Evolutionary conservation across 352 stramenopile genomes (phyloP).

Genomic region (Phytopythium delawarense): DNA sequence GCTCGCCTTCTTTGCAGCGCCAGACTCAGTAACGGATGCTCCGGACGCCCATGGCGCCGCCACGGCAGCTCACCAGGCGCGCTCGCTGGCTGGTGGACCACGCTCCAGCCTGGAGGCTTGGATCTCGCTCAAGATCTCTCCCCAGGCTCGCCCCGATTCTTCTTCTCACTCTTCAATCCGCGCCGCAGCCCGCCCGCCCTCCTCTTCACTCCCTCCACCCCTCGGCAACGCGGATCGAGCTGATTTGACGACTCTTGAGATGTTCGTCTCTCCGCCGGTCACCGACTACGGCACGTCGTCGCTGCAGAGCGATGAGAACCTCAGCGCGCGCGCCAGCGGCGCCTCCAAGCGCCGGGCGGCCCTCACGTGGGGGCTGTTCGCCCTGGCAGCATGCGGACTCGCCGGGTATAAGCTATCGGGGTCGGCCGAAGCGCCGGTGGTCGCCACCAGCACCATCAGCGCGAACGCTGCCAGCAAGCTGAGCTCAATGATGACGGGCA

Average conservation of each 20-base stretch:
- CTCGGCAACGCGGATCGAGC: background rate
- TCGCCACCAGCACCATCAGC: background rate
- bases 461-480: background rate
- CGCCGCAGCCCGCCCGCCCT: no score
- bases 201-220: background rate
- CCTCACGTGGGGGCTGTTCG: constrained; percentile 25
- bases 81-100: no score
- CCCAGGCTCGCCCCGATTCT: no score
- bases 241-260: background rate
- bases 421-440: background rate
- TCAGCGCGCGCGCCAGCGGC: constrained; percentile 11
- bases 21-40: background rate
- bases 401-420: background rate
- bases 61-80: no score
- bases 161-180: background rate
- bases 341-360: constrained; percentile 8
- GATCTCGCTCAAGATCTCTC: background rate
- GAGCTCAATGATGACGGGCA: background rate
- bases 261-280: constrained; percentile 1
- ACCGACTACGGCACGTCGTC: constrained; percentile 51
- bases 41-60: background rate
- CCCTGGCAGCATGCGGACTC: constrained; percentile 17
- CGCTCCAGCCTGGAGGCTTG: background rate
- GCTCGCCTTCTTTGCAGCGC: background rate
- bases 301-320: constrained; percentile 21